Base-by-base conservation (phyloP, 2,329 filamentous ascomycete species). In the Rasamsonia emersonii region DNA sequence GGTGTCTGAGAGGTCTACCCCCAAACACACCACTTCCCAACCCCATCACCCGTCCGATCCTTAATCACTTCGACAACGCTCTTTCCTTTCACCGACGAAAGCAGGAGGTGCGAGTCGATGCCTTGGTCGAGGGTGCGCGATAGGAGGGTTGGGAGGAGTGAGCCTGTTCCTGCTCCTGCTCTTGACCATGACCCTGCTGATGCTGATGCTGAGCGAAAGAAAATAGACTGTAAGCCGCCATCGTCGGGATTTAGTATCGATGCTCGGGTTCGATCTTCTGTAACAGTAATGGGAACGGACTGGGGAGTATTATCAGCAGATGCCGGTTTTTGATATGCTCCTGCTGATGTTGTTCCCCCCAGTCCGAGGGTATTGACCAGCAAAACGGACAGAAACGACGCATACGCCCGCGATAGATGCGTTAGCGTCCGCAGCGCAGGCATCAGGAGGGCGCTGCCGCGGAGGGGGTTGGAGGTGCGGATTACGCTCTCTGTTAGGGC, bases 11-110 rank as follows among this genome's bases (percentile, higher is more conserved):
- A n/a, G n/a, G n/a, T 17, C 16, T 25, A 18, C 42, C 33, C 16
- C 53, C 52, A 56, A 35, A 49, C 37, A 34, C 53, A 53, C 59
- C 58, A 62, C 40, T 48, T 57, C 9, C 59, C 59, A 11, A 56
- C 18, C 16, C 47, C 45, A 30, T 43, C 38, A 0, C 58, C 59
- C 4, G 46, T 41, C 4, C 60, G 49, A 37, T 62, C 58, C 40
- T 64, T 64, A 21, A 60, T 49, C 4, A 62, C 49, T 40, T 63
- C 59, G 2, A 59, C 44, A 10, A 61, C 44, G 19, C 39, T 36
- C 5, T 39, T 38, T 8, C 29, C 33, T 28, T 46, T 44, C 11
- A 47, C 41, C 24, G 39, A 42, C 11, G 59, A 59, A 15, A 60
- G 30, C 10, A 63, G 38, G 1, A 64, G 32, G 46, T 64, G 59